Percentiles rank a stretch among this genome's conserved stretches.
Evolutionary conservation across 148 eudicot genomes (phyloP).

Genomic region (Rhododendron ovatum): DNA sequence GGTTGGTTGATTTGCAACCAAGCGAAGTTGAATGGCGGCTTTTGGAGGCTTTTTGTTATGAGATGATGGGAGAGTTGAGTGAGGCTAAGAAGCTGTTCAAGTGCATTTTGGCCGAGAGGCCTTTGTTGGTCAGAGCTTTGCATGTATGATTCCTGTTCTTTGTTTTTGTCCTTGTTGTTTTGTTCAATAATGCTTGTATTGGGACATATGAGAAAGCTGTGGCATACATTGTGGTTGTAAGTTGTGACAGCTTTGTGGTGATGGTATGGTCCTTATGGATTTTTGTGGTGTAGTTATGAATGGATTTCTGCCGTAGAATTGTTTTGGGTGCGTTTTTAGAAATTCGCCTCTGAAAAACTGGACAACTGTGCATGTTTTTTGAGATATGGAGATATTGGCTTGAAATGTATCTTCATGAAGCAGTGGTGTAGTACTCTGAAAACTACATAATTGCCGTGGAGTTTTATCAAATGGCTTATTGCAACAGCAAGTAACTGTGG

Average conservation of each 20-base stretch:
- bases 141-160: conserved; percentile 49
- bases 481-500: background rate
- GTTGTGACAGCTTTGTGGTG: background rate
- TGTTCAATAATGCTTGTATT: background rate
- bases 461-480: background rate
- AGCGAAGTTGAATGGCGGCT: conserved; percentile 84
- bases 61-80: conserved; percentile 66
- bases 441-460: background rate
- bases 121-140: conserved; percentile 84
- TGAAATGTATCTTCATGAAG: background rate
- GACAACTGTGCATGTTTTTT: background rate
- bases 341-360: background rate
- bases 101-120: conserved; percentile 54
- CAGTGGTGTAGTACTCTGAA: background rate
- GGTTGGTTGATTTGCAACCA: conserved; percentile 68
- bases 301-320: background rate
- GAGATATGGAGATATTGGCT: background rate
- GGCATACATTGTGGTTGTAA: background rate
- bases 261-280: background rate
- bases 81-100: conserved; percentile 68
- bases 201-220: background rate
- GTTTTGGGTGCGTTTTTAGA: background rate
- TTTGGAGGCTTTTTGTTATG: conserved; percentile 88
- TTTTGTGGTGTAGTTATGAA: background rate
- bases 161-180: background rate